Evolutionary conservation across 805 yeast genomes (phyloP).

Genomic region (Candida sonorensis): DNA sequence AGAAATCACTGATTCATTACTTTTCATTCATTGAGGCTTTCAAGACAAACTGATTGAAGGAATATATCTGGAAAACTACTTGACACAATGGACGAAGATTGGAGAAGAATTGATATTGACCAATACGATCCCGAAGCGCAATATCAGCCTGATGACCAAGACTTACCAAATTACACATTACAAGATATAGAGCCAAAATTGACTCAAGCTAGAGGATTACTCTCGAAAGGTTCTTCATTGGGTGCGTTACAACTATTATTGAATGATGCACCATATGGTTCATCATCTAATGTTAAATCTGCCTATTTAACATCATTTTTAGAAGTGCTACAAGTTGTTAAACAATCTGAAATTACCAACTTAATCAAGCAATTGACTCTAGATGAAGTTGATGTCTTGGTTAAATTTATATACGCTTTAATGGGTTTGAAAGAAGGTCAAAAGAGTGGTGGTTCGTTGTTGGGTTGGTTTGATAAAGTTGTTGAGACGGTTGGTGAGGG

Average conservation of each 20-base stretch:
- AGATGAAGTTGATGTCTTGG: constrained; percentile 67
- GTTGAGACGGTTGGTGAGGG: constrained; percentile 83
- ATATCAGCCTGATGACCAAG: constrained; percentile 20
- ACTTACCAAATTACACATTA: constrained; percentile 36
- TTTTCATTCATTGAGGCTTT: too few relatives aligned
- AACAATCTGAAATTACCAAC: constrained; percentile 57
- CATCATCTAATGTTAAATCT: constrained; percentile 49
- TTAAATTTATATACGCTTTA: constrained; percentile 80
- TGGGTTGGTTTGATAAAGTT: constrained; percentile 90
- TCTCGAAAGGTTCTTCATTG: constrained; percentile 65
- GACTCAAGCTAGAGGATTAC: constrained; percentile 50
- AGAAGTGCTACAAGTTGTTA: constrained; percentile 63
- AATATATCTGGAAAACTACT: too few relatives aligned
- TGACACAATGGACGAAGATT: constrained; percentile 49
- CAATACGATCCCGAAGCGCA: constrained; percentile 77
- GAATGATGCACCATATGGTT: constrained; percentile 77
- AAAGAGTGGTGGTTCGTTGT: constrained; percentile 76
- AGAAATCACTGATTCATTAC: too few relatives aligned
- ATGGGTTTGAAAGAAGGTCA: constrained; percentile 76
- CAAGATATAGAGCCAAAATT: constrained; percentile 51
- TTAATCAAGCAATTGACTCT: constrained; percentile 52
- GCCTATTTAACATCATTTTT: constrained; percentile 51
- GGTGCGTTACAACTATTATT: constrained; percentile 63
- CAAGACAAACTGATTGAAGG: too few relatives aligned
- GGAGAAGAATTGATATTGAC: constrained; percentile 95